Evolutionary conservation across 2,329 filamentous ascomycete genomes (phyloP), one percentile per base, ranked within the genome.

Genomic region (Penicillium corylophilum): DNA sequence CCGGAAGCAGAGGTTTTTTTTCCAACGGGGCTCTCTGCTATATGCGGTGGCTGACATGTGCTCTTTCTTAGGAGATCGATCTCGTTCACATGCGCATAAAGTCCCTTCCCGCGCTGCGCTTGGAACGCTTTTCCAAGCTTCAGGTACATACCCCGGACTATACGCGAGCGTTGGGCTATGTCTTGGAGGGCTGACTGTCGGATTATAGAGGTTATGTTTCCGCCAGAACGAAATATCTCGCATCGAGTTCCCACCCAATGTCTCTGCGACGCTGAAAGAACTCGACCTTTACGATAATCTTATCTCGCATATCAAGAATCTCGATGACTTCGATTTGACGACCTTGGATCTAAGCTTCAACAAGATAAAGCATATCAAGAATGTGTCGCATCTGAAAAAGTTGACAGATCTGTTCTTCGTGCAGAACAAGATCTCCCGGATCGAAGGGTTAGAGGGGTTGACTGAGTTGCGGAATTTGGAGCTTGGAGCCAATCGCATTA

Each of bases 301-400:
- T 16, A 91, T 99, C 63, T 83, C 85, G 10, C 91, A 95, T 71
- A 84, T 96, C 72, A 86, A 86, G 60, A 89, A 89, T 26, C 81
- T 99, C 41, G 91, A 96, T 48, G 79, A 84, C 41, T 83, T 96
- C 51, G 80, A 88, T 55, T 82, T 99, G 48, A 90, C 82, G 5
- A 87, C 78, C 50, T 83, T 99, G 48, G 94, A 99, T 70, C 80
- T 99, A 46, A 95, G 89, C 71, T 99, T 96, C 82, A 99, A 99
- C 79, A 97, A 97, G 78, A 93, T 99, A 77, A 96, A 96, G 72
- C 92, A 96, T 74, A 95, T 99, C 77, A 96, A 95, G 74, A 85
- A 93, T 64, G 77, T 97, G 59, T 81, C 82, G 52, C 88, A 93
- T 64, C 77, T 99, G 53, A 86, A 77, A 20, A 81, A 90, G 48